These are phyloP conservation scores for Trichoderma aggressivum DNA, from an alignment of 2,329 filamentous ascomycete genomes.

Conservation along the genomic window DNA sequence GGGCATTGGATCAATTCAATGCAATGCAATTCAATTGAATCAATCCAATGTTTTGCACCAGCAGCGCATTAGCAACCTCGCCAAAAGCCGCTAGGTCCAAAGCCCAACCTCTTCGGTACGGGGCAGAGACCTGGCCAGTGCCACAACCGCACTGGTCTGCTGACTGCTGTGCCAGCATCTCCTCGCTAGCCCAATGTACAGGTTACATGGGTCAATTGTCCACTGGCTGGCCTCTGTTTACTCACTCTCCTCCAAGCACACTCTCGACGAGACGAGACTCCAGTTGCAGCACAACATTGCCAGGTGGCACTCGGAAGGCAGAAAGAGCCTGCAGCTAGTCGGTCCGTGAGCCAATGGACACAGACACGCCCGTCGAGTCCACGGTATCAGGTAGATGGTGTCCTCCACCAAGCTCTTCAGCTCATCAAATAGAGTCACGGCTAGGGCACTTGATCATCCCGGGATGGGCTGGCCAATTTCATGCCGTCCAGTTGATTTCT, in stretches of 20 bases:
- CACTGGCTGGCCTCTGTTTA: neutral
- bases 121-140: constrained; percentile 12
- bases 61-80: neutral
- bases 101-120: neutral
- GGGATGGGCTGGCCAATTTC: neutral
- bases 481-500: neutral
- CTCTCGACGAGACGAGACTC: neutral
- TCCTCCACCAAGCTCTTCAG: constrained; percentile 1
- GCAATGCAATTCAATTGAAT: neutral
- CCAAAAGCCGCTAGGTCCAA: neutral
- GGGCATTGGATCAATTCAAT: neutral
- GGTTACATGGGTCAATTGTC: neutral
- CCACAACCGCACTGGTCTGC: constrained; percentile 7
- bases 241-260: neutral
- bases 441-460: neutral
- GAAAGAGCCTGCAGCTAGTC: constrained; percentile 15
- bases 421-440: neutral
- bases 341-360: constrained; percentile 10
- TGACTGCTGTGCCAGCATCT: constrained; percentile 2
- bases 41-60: neutral
- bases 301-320: constrained; percentile 19
- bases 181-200: neutral
- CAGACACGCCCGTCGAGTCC: neutral
- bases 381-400: neutral
- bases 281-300: constrained; percentile 17